Percentiles rank a stretch among this genome's conserved stretches.
These are phyloP conservation scores for Colletotrichum lupini DNA, from an alignment of 2,329 filamentous ascomycete genomes.

Conservation along the genomic window DNA sequence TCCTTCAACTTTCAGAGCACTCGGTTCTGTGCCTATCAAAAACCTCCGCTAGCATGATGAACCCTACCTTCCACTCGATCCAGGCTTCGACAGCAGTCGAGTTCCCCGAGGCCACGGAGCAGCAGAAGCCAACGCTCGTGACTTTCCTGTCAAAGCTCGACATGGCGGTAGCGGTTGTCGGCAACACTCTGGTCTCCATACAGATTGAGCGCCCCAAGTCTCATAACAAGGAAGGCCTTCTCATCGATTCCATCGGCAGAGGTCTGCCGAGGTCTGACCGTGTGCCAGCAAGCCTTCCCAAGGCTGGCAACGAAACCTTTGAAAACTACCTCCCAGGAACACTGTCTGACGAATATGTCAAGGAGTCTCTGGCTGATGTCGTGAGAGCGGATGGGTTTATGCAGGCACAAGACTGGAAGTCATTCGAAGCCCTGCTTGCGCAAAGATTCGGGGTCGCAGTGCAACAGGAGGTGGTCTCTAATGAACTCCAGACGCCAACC, in stretches of 20 bases:
- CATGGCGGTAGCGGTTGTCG: conserved; percentile 72
- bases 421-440: conserved; percentile 63
- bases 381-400: conserved; percentile 61
- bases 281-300: conserved; percentile 22
- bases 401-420: conserved; percentile 54
- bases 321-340: conserved; percentile 59
- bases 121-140: conserved; percentile 56
- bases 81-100: conserved; percentile 62
- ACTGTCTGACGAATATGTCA: conserved; percentile 60
- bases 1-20: conserved; percentile 74
- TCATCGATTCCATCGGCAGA: conserved; percentile 80
- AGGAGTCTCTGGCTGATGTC: conserved; percentile 56
- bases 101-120: conserved; percentile 48
- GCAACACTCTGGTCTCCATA: conserved; percentile 73
- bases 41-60: conserved; percentile 70
- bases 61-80: conserved; percentile 74
- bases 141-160: conserved; percentile 75
- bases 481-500: conserved; percentile 44
- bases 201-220: conserved; percentile 73
- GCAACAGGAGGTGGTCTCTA: conserved; percentile 37
- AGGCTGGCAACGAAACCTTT: conserved; percentile 28
- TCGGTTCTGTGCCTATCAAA: conserved; percentile 72
- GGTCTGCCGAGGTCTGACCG: conserved; percentile 50
- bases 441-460: conserved; percentile 52
- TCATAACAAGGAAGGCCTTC: conserved; percentile 68